A percentile compares a stretch with the other conserved stretches of the same genome.
Evolutionary conservation across 805 yeast genomes (phyloP).

Genomic region (Metschnikowia lunata): DNA sequence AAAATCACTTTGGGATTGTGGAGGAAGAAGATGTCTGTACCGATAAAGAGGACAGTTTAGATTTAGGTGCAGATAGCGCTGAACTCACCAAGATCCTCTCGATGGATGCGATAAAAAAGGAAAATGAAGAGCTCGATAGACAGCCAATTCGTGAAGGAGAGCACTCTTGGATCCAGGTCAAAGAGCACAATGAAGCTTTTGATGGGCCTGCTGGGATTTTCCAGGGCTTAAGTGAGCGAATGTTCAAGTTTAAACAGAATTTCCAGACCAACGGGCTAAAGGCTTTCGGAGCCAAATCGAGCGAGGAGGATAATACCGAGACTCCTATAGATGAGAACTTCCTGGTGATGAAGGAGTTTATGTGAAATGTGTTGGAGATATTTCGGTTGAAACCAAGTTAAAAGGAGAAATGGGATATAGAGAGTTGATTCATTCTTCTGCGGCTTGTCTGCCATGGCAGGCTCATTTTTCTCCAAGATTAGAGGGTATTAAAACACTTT

Average conservation of each 20-base stretch:
- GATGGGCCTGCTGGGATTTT: constrained; percentile 74
- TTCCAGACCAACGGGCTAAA: constrained; percentile 12
- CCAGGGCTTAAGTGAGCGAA: constrained; percentile 57
- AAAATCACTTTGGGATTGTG: constrained; percentile 50
- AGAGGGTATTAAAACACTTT: no score
- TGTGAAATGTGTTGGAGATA: not conserved
- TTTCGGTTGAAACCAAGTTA: no score
- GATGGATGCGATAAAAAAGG: constrained; percentile 32
- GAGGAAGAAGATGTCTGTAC: constrained; percentile 10
- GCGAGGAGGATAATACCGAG: not conserved
- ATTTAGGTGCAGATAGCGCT: constrained; percentile 14
- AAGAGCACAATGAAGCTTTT: constrained; percentile 37
- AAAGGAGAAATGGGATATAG: no score
- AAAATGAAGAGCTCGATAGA: constrained; percentile 34
- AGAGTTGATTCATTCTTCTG: no score
- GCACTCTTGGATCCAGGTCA: constrained; percentile 50
- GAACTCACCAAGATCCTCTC: constrained; percentile 22
- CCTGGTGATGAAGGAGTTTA: constrained; percentile 12
- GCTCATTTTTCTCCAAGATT: no score
- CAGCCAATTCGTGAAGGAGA: constrained; percentile 21
- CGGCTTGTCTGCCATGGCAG: no score
- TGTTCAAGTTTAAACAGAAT: constrained; percentile 41
- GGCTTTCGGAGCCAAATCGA: constrained; percentile 4
- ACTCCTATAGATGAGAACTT: not conserved
- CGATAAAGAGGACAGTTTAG: constrained; percentile 11